A percentile compares a stretch with the other conserved stretches of the same genome.
Conservation (phyloP, 768 basidiomycete genomes). For the Dioszegia hungarica region DNA sequence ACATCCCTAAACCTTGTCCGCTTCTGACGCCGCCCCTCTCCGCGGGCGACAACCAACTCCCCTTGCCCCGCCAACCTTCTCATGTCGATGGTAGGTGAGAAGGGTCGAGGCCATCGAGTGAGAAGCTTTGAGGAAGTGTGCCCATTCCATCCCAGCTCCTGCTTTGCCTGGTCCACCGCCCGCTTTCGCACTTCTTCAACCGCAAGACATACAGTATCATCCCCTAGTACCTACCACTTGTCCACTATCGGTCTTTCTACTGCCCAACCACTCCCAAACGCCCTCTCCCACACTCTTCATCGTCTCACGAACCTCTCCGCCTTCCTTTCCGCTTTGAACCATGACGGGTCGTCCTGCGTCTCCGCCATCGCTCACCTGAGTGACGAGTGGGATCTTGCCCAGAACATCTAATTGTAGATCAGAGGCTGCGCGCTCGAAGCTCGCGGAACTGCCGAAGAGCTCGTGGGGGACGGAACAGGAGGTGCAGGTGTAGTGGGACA, state of each 20-base stretch:
- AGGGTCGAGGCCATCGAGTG: too few relatives aligned
- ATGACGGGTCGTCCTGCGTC: constrained; percentile 59
- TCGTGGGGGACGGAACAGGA: constrained; percentile 63
- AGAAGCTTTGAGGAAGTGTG: too few relatives aligned
- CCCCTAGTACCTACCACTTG: constrained; percentile 22
- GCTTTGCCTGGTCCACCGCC: too few relatives aligned
- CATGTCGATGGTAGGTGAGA: too few relatives aligned
- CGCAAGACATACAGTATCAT: constrained; percentile 7
- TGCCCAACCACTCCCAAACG: constrained; percentile 36
- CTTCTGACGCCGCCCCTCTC: too few relatives aligned
- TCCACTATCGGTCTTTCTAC: too few relatives aligned
- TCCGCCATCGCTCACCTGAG: constrained; percentile 65
- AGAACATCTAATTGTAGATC: constrained; percentile 58
- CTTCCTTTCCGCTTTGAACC: constrained; percentile 30
- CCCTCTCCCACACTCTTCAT: constrained; percentile 32
- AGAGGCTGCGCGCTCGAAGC: constrained; percentile 60
- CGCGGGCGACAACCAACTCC: too few relatives aligned
- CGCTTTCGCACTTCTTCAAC: too few relatives aligned
- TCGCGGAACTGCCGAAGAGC: constrained; percentile 65
- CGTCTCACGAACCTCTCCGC: constrained; percentile 33
- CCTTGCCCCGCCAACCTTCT: too few relatives aligned
- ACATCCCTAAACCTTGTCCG: too few relatives aligned
- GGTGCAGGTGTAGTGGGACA: constrained; percentile 75
- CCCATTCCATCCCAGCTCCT: too few relatives aligned
- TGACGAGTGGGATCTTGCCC: constrained; percentile 69